These are phyloP conservation scores for Clathrospora elynae DNA, from an alignment of 2,329 filamentous ascomycete genomes.

Conservation along the genomic window DNA sequence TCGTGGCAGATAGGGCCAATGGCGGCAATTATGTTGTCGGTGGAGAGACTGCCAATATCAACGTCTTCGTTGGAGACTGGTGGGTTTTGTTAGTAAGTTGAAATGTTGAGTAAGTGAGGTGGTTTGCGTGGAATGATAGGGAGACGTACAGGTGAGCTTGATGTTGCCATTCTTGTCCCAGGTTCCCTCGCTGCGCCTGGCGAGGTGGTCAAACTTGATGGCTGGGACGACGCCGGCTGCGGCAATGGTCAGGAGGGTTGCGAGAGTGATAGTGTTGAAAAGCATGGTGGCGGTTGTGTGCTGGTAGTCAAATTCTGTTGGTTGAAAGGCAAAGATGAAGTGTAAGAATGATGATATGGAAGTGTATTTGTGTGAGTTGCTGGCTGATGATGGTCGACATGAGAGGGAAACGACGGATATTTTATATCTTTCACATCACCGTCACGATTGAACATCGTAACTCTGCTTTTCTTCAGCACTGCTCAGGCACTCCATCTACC, in stretches of 20 bases:
- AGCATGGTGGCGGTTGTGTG: slow-evolving; percentile 9
- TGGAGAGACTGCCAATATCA: slow-evolving; percentile 13
- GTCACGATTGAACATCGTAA: not conserved
- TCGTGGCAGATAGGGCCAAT: slow-evolving; percentile 19
- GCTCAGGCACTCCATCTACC: not conserved
- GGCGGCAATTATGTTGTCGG: slow-evolving; percentile 19
- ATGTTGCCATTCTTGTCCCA: slow-evolving; percentile 18
- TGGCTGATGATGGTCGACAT: too few relatives aligned
- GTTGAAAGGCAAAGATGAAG: too few relatives aligned
- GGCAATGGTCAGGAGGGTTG: slow-evolving; percentile 13
- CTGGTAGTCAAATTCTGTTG: not conserved
- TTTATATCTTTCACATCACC: not conserved
- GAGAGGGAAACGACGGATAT: not conserved
- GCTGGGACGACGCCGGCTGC: slow-evolving; percentile 10
- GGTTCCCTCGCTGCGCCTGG: slow-evolving; percentile 9
- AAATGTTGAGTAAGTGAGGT: not conserved
- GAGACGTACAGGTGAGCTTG: slow-evolving; percentile 16
- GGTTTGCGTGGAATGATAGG: not conserved
- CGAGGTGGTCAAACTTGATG: slow-evolving; percentile 6
- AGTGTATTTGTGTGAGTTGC: too few relatives aligned
- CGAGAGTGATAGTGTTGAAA: slow-evolving; percentile 5
- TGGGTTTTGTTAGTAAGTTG: not conserved
- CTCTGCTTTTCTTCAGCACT: not conserved
- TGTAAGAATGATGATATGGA: not conserved
- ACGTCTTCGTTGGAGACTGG: slow-evolving; percentile 38